phyloP scores from a whole-genome alignment of 805 yeast genomes.

The Candida taoyuanica region DNA sequence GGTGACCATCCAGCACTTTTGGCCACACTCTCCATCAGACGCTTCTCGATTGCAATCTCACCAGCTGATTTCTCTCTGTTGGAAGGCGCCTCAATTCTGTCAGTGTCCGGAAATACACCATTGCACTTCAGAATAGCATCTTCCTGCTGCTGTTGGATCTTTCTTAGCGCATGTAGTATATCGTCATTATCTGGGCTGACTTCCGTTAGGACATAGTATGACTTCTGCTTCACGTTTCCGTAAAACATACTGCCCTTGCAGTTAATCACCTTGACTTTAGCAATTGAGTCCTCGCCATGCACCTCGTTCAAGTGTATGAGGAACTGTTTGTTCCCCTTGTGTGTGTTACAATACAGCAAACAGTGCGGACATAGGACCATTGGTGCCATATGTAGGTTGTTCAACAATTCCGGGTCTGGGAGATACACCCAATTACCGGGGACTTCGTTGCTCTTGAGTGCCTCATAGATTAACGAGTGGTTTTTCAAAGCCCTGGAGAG shows the following conservation, averaged over 20 bases:
- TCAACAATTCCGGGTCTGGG: background rate
- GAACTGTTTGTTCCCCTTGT: background rate
- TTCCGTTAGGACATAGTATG: background rate
- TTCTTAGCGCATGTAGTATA: background rate
- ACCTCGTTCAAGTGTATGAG: background rate
- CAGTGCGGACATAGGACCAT: constrained; percentile 2
- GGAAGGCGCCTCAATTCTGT: background rate
- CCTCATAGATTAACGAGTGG: constrained; percentile 1
- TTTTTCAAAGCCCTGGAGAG: background rate
- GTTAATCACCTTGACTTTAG: background rate
- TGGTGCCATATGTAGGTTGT: background rate
- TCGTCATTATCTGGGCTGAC: background rate
- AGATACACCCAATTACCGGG: constrained; percentile 4
- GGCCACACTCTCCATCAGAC: too few species aligned
- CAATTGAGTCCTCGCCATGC: background rate
- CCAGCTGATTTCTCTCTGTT: background rate
- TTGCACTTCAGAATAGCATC: background rate
- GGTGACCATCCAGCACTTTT: too few species aligned
- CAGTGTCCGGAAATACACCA: background rate
- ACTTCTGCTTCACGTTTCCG: constrained; percentile 1
- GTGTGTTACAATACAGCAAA: background rate
- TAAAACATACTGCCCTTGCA: constrained; percentile 1
- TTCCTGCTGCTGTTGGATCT: background rate
- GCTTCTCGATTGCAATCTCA: too few species aligned
- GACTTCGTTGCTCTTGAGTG: background rate